Base-by-base conservation (phyloP, 2,329 filamentous ascomycete species). In the Fusarium buharicum region DNA sequence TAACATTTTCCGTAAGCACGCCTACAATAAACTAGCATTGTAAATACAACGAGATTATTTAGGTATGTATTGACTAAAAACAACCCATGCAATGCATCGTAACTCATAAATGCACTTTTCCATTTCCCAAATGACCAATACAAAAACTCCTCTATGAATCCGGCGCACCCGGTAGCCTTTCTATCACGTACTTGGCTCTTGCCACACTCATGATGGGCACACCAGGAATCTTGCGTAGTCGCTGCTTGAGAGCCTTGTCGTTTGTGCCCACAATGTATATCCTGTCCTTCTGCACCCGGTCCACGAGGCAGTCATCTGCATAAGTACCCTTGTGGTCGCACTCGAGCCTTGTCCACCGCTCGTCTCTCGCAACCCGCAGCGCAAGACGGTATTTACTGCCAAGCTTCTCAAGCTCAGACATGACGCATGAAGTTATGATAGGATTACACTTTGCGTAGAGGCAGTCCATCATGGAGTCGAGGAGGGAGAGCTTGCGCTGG, bases 171-270 rank as follows among this genome's bases (percentile, higher is more conserved):
- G 93, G 93, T 62, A 97, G 78, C 70, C 93, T 86, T 82, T 98
- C 95, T 72, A 99, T 95, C 43, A 94, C 89, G 77, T 97, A 98
- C 77, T 97, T 97, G 40, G 91, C 92, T 71, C 91, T 86, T 6
- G 90, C 91, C 24, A 95, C 92, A 71, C 88, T 92, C 82, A 97
- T 84, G 68, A 91, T 86, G 22, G 89, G 89, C 54, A 90, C 87
- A 76, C 84, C 82, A 36, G 78, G 77, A 38, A 82, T 76, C 79
- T 97, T 97, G 62, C 93, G 84, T 70, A 97, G 84, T 54, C 93
- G 82, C 72, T 92, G 83, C 80, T 96, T 95, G 57, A 96, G 78
- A 68, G 93, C 91, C 67, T 90, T 84, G 83, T 91, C 89, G 72
- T 90, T 89, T 39, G 87, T 93, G 24, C 87, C 91, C 41, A 92